These are phyloP conservation scores for Russula virescens DNA, from an alignment of 768 basidiomycete genomes.

Conservation along the genomic window DNA sequence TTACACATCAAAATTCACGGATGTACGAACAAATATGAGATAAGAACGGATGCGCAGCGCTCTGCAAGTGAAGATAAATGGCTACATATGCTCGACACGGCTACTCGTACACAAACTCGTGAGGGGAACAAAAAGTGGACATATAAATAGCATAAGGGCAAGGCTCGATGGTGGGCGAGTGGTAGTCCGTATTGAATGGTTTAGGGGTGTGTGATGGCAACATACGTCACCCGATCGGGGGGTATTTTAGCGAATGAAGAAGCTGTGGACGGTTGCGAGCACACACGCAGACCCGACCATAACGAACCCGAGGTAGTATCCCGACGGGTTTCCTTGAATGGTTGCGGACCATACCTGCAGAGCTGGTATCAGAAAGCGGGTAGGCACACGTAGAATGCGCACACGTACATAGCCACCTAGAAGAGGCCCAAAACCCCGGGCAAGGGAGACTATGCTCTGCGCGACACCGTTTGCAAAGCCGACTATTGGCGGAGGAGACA, in stretches of 20 bases:
- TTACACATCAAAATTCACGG: neutral
- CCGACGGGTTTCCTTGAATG: constrained; percentile 12
- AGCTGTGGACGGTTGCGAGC: constrained; percentile 4
- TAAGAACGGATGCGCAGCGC: too few relatives aligned
- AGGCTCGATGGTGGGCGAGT: neutral
- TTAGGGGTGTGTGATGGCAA: too few relatives aligned
- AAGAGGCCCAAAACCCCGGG: constrained; percentile 85
- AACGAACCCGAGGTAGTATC: constrained; percentile 22
- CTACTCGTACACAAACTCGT: too few relatives aligned
- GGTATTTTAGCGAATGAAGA: constrained; percentile 12
- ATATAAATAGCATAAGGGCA: neutral
- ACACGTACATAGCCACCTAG: constrained; percentile 68
- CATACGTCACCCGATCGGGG: too few relatives aligned
- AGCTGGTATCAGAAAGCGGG: neutral
- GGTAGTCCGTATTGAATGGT: neutral
- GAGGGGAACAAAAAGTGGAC: too few relatives aligned
- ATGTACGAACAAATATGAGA: neutral
- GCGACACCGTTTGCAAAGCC: constrained; percentile 94
- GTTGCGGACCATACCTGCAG: constrained; percentile 22
- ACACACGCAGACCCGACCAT: constrained; percentile 11
- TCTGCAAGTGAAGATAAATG: too few relatives aligned
- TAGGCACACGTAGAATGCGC: neutral
- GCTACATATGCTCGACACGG: too few relatives aligned
- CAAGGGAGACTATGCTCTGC: constrained; percentile 91
- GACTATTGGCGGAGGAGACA: constrained; percentile 86